Conservation (phyloP, 2,329 filamentous ascomycete genomes). For the Colletotrichum sublineola region DNA sequence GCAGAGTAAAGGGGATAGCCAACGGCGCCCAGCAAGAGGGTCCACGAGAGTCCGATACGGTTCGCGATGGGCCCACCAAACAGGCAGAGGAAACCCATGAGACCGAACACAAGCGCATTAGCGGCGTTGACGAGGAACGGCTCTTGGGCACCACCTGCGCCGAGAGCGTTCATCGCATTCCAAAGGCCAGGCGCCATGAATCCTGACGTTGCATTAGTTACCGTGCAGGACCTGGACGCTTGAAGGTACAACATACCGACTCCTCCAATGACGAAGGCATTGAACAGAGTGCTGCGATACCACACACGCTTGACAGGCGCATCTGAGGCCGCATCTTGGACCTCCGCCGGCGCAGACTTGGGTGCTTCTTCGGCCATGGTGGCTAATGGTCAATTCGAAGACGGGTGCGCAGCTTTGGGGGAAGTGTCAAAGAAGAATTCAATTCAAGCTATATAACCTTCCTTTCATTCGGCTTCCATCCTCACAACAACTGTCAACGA, state of each 20-base stretch:
- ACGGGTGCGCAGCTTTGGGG: neutral
- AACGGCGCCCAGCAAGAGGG: slow-evolving; percentile 58
- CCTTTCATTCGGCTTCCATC: neutral
- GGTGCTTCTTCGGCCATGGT: slow-evolving; percentile 30
- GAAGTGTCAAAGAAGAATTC: neutral
- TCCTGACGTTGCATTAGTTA: slow-evolving; percentile 5
- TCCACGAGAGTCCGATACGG: slow-evolving; percentile 61
- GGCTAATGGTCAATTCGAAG: neutral
- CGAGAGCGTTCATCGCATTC: slow-evolving; percentile 68
- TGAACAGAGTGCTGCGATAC: slow-evolving; percentile 66
- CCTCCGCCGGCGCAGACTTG: slow-evolving; percentile 14
- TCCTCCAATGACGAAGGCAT: slow-evolving; percentile 65
- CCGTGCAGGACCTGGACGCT: no score
- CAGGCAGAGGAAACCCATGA: slow-evolving; percentile 61
- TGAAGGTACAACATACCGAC: slow-evolving; percentile 52
- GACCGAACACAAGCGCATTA: slow-evolving; percentile 64
- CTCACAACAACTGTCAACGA: neutral
- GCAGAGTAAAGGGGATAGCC: slow-evolving; percentile 64
- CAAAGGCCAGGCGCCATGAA: slow-evolving; percentile 65
- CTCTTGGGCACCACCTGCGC: slow-evolving; percentile 65
- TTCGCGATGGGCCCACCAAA: slow-evolving; percentile 63
- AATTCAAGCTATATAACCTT: neutral
- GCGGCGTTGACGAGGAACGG: slow-evolving; percentile 66
- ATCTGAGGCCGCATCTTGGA: slow-evolving; percentile 9
- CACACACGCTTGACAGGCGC: slow-evolving; percentile 48